phyloP scores from a whole-genome alignment of 495 filamentous ascomycete genomes.

The Talaromyces thailandensis region DNA sequence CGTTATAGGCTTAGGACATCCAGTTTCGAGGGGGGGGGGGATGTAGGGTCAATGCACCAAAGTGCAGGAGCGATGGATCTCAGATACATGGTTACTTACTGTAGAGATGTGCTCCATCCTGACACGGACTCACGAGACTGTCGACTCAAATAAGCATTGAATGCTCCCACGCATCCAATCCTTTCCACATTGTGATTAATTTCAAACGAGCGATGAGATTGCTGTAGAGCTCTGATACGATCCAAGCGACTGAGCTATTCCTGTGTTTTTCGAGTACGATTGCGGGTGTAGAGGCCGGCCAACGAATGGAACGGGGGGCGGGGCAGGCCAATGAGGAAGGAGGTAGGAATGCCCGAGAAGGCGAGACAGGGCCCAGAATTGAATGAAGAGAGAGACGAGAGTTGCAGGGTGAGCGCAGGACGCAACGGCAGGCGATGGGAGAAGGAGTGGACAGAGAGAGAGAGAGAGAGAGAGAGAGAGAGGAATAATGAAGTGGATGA shows the following conservation, averaged over 20 bases:
- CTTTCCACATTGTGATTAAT: constrained; percentile 9
- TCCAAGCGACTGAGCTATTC: neutral
- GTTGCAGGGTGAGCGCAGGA: neutral
- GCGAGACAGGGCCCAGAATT: neutral
- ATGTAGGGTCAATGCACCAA: neutral
- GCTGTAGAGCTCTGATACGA: neutral
- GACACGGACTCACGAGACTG: neutral
- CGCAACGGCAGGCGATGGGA: constrained; percentile 3
- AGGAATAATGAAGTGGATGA: constrained; percentile 10
- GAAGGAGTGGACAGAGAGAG: constrained; percentile 10
- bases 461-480: constrained; percentile 18
- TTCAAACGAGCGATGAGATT: neutral
- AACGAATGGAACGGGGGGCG: neutral
- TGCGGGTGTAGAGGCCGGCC: neutral
- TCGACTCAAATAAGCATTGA: constrained; percentile 15
- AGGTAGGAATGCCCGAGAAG: neutral
- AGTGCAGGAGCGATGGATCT: neutral
- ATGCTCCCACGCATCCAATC: constrained; percentile 21
- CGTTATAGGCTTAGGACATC: neutral
- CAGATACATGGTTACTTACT: constrained; percentile 19
- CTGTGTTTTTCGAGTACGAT: neutral
- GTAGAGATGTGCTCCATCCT: constrained; percentile 44
- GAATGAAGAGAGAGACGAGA: neutral
- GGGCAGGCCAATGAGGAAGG: neutral
- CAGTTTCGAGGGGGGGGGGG: neutral